Conservation (phyloP, 2,329 filamentous ascomycete species). For the Pseudogymnoascus sp. region DNA sequence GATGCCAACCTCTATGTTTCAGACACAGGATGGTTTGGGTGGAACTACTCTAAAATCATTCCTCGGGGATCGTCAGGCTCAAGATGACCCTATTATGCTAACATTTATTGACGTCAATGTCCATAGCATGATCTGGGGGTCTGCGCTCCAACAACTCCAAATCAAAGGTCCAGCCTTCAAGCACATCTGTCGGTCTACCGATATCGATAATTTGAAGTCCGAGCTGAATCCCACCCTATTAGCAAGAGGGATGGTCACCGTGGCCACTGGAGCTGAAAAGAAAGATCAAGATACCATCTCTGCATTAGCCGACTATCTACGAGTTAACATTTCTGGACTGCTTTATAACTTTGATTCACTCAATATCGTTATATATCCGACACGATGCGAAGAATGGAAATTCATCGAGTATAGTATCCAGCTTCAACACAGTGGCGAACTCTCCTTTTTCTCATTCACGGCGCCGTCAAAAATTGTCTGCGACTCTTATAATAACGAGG, state of each 20-base stretch:
- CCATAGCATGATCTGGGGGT: neutral
- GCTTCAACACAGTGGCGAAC: neutral
- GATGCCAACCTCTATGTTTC: neutral
- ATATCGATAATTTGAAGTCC: neutral
- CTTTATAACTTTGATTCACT: conserved; percentile 16
- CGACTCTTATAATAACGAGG: neutral
- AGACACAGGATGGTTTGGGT: neutral
- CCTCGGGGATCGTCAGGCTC: neutral
- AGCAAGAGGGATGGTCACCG: neutral
- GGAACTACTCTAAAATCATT: neutral
- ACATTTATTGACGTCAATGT: neutral
- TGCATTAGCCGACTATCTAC: conserved; percentile 18
- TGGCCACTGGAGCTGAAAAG: neutral
- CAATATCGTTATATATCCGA: conserved; percentile 22
- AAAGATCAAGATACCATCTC: neutral
- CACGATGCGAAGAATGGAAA: conserved; percentile 23
- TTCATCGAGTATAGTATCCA: conserved; percentile 18
- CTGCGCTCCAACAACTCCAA: neutral
- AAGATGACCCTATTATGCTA: neutral
- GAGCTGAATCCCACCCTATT: neutral
- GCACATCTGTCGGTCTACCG: neutral
- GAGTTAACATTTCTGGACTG: conserved; percentile 18
- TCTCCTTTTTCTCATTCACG: neutral
- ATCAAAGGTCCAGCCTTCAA: neutral
- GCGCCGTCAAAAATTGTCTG: neutral